Percentiles rank a stretch among this genome's conserved stretches.
phyloP scores from a whole-genome alignment of 2,329 filamentous ascomycete genomes.

The Pezicula neosporulosa region DNA sequence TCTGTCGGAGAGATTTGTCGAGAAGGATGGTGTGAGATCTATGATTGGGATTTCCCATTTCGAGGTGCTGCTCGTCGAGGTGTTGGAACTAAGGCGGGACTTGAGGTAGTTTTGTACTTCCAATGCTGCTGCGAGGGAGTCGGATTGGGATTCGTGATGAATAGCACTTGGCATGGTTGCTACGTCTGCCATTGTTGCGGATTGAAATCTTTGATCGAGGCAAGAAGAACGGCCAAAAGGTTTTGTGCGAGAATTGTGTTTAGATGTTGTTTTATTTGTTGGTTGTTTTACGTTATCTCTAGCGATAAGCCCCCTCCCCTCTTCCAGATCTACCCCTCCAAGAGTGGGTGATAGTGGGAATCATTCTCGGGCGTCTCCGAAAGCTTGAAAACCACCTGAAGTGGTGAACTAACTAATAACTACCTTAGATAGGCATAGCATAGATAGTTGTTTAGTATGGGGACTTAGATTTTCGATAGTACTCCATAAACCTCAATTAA shows the following conservation, averaged over 20 bases:
- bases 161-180: neutral
- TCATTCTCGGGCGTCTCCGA: too few species aligned
- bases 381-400: too few species aligned
- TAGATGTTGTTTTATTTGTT: neutral
- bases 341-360: neutral
- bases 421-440: too few species aligned
- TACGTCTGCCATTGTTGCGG: neutral
- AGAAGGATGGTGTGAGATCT: conserved; percentile 26
- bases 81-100: conserved; percentile 13
- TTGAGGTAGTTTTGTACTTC: conserved; percentile 24
- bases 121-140: conserved; percentile 18
- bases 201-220: neutral
- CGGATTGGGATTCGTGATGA: neutral
- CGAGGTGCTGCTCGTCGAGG: conserved; percentile 11
- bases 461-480: too few species aligned
- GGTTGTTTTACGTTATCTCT: neutral
- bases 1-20: conserved; percentile 16
- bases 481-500: too few species aligned
- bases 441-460: too few species aligned
- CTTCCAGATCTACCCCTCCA: neutral
- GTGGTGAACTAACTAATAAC: too few species aligned
- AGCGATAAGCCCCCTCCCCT: neutral
- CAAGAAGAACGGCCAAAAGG: neutral
- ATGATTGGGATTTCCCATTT: conserved; percentile 26
- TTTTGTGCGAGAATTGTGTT: neutral